Evolutionary conservation across 106 monocot genomes (phyloP).

Genomic region (Phalaenopsis equestris): DNA sequence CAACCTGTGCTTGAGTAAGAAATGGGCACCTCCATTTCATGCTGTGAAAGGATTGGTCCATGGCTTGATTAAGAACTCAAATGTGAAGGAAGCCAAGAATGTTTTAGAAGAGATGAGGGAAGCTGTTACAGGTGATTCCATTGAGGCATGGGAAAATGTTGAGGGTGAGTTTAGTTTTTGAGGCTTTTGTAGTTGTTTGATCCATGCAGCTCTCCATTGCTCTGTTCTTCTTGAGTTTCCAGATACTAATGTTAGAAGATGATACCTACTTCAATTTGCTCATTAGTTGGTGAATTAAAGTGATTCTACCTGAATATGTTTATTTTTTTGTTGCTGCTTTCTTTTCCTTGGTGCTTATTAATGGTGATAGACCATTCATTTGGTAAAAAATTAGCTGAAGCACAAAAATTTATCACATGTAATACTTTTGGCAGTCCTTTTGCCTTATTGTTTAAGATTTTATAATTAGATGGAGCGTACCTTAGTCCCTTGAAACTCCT

Average conservation of each 20-base stretch:
- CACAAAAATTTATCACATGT: no score
- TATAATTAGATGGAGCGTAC: no score
- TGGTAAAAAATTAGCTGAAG: no score
- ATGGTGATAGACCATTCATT: no score
- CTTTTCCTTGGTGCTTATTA: no score
- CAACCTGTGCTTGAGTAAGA: constrained; percentile 41
- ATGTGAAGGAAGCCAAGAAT: constrained; percentile 34
- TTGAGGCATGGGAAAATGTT: constrained; percentile 57
- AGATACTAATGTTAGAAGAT: not conserved
- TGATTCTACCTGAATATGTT: no score
- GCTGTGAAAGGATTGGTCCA: constrained; percentile 46
- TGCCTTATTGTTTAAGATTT: no score
- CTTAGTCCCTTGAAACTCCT: no score
- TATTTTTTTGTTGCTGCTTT: no score
- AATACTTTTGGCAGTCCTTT: no score
- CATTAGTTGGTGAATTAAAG: not conserved
- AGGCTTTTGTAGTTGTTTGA: not conserved
- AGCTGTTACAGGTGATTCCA: constrained; percentile 37
- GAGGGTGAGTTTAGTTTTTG: constrained; percentile 32
- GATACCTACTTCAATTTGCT: not conserved
- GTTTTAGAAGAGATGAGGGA: constrained; percentile 32
- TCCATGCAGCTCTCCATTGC: no score
- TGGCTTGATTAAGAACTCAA: constrained; percentile 34
- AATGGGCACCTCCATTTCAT: constrained; percentile 57
- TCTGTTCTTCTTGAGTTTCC: no score